These are phyloP conservation scores for Didymellaceae sp. DNA, from an alignment of 2,329 filamentous ascomycete genomes.

Conservation along the genomic window DNA sequence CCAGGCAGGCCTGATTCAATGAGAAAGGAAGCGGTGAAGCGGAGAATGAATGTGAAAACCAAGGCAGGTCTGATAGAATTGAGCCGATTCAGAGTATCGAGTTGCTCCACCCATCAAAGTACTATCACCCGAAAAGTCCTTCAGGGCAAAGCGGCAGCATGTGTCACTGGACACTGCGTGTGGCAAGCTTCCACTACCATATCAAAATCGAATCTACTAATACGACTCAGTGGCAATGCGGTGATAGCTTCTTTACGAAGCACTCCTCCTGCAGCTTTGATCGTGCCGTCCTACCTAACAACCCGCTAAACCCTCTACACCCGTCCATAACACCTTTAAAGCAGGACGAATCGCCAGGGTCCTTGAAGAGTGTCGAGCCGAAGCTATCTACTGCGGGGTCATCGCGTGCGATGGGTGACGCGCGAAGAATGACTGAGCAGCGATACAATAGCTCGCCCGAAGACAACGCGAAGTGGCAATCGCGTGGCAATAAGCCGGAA, in stretches of 20 bases:
- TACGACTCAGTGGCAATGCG: constrained; percentile 31
- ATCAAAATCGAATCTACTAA: constrained; percentile 4
- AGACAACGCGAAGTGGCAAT: constrained; percentile 6
- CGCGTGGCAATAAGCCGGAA: background rate
- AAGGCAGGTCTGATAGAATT: background rate
- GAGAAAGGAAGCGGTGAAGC: background rate
- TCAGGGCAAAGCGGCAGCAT: constrained; percentile 16
- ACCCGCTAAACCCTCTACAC: constrained; percentile 33
- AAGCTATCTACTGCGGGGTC: background rate
- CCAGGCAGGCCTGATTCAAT: background rate
- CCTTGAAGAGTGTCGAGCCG: background rate
- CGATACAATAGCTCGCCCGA: background rate
- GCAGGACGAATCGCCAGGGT: constrained; percentile 1
- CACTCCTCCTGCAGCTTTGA: constrained; percentile 36
- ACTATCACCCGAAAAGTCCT: background rate
- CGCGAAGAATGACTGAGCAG: background rate
- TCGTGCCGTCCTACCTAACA: constrained; percentile 25
- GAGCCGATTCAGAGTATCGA: background rate
- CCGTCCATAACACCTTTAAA: constrained; percentile 23
- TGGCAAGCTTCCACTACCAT: constrained; percentile 1
- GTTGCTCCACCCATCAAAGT: background rate
- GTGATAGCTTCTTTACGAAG: constrained; percentile 39
- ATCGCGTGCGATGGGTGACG: background rate
- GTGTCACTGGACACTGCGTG: constrained; percentile 36
- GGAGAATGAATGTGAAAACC: background rate